Conservation (phyloP, 331 rosid species). For the Erythrophleum ivorense region DNA sequence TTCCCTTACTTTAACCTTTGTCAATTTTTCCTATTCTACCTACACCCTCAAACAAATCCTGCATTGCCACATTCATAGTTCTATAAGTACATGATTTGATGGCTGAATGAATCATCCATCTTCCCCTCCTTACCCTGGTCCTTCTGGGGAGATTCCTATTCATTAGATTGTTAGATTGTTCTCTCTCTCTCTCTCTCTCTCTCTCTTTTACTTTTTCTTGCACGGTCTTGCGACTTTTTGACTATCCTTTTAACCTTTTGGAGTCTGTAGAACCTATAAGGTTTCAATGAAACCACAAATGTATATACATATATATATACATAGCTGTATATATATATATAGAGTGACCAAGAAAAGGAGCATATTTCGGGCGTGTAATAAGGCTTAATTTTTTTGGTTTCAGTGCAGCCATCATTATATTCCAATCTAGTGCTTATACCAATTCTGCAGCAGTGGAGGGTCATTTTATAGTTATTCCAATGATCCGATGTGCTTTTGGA, state of each 20-base stretch:
- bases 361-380: conserved; percentile 13
- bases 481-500: conserved; percentile 40
- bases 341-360: conserved; percentile 30
- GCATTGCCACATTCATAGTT: conserved; percentile 37
- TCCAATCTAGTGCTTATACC: conserved; percentile 40
- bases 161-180: conserved; percentile 44
- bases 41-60: conserved; percentile 38
- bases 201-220: conserved; percentile 42
- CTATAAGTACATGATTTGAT: conserved; percentile 45
- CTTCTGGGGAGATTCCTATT: conserved; percentile 44
- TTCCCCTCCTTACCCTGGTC: conserved; percentile 39
- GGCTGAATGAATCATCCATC: conserved; percentile 42
- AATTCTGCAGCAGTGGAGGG: conserved; percentile 38
- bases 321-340: conserved; percentile 25
- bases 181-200: background rate
- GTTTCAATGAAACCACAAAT: conserved; percentile 27
- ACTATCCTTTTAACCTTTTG: conserved; percentile 57
- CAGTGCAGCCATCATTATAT: conserved; percentile 29
- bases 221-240: conserved; percentile 52
- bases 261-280: conserved; percentile 40
- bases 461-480: conserved; percentile 34
- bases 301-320: too few relatives aligned
- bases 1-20: background rate
- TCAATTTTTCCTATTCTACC: conserved; percentile 17
- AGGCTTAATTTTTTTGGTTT: background rate